Base-by-base conservation (phyloP, 306 rosid species). In the Senna siamea region DNA sequence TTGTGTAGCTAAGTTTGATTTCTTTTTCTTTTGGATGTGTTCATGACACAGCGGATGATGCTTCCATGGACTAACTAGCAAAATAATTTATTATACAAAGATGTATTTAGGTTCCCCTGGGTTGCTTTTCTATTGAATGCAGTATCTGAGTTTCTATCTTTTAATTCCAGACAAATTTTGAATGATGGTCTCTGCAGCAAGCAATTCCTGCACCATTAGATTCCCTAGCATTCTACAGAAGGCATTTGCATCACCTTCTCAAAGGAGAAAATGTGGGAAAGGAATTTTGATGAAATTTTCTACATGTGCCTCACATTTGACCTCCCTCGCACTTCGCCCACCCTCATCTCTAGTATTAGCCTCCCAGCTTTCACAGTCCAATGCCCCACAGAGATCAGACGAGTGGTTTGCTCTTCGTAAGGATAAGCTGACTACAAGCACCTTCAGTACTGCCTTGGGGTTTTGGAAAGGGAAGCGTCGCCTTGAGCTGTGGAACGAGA, bases 401-500 rank as follows among this genome's bases (percentile, higher is more conserved):
- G 99, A 95, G 81, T 94, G 99, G 98, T 94, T 94, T 53, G 96
- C 99, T 26, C 90, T 92, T 51, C 95, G 99, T n/a, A 87, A 57
- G 88, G 90, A 95, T 82, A 95, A 65, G 80, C 89, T 95, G 46
- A 95, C 98, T 17, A 89, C 98, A 7, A 90, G 98, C 87, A 88
- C 99, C 17, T 95, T 95, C 83, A 86, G 99, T 66, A 92, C 99
- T 6, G 98, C 92, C 23, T 82, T 95, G 62, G 99, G 99, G 0
- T 95, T 95, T 69, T 95, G 98, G 98, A 95, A 87, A 60, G 97
- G 98, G 67, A 75, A 35, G 2, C 96, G 99, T 1, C 87, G 99
- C 10, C 26, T 60, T 11, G 96, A 90, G 89, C 82, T 94, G 11
- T 94, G 99, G 99, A 71, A 83, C 0, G 97, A 95, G 85, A 92